A percentile compares a stretch with the other conserved stretches of the same genome.
Evolutionary conservation across 805 yeast species (phyloP).

Genomic region (Nakazawaea sp.): DNA sequence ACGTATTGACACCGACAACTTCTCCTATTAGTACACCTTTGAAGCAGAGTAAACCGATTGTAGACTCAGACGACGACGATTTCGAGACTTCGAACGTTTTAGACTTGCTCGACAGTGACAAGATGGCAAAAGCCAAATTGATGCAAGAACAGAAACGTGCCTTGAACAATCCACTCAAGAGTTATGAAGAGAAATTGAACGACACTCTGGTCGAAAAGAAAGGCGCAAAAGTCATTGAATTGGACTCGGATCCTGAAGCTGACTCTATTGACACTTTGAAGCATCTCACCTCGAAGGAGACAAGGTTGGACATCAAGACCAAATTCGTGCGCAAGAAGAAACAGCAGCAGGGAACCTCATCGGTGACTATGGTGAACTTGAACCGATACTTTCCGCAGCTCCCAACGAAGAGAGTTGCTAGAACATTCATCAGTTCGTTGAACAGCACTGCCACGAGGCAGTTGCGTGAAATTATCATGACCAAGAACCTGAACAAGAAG

Average conservation of each 20-base stretch:
- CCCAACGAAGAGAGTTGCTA: constrained; percentile 1
- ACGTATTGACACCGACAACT: constrained; percentile 12
- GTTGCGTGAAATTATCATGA: constrained; percentile 13
- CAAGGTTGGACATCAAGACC: constrained; percentile 12
- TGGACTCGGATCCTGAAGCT: constrained; percentile 13
- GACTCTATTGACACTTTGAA: constrained; percentile 10
- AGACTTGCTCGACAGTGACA: constrained; percentile 10
- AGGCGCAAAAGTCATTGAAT: constrained; percentile 9
- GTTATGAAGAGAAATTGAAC: constrained; percentile 7
- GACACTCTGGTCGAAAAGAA: constrained; percentile 11
- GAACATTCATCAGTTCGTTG: constrained; percentile 1
- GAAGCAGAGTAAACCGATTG: neutral
- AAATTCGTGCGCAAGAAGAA: constrained; percentile 8
- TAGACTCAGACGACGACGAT: constrained; percentile 16
- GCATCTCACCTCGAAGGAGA: constrained; percentile 12
- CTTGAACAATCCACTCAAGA: constrained; percentile 9
- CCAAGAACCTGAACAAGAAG: constrained; percentile 12
- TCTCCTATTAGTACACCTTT: constrained; percentile 13
- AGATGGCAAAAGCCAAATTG: neutral
- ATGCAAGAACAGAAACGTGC: neutral
- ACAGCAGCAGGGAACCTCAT: neutral
- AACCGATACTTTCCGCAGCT: constrained; percentile 4
- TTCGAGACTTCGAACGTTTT: constrained; percentile 10
- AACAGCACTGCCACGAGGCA: constrained; percentile 11
- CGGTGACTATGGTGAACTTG: neutral